A percentile compares a stretch with the other conserved stretches of the same genome.
These are phyloP conservation scores for Kitagawia praeruptora DNA, from an alignment of 129 eudicot genomes.

Conservation along the genomic window DNA sequence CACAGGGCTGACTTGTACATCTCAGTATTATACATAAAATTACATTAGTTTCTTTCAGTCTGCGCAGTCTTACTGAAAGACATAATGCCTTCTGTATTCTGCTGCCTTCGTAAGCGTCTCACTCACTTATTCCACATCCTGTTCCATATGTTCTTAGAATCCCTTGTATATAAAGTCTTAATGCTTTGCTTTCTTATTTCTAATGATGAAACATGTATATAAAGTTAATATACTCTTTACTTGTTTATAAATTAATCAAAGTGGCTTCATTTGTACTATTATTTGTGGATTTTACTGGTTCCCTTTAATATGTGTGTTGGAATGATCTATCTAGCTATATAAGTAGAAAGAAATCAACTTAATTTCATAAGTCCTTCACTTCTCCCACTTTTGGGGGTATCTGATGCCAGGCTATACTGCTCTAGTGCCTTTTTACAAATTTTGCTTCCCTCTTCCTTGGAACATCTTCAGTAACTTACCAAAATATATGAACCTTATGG, in stretches of 20 bases:
- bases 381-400: not conserved
- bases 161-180: slow-evolving; percentile 21
- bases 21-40: slow-evolving; percentile 6
- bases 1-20: slow-evolving; percentile 20
- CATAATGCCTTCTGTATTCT: slow-evolving; percentile 13
- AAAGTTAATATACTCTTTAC: not conserved
- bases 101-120: slow-evolving; percentile 9
- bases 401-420: not conserved
- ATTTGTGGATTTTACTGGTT: not conserved
- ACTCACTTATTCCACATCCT: not conserved
- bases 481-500: not conserved
- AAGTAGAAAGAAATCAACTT: not conserved
- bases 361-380: not conserved
- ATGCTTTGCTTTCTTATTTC: slow-evolving; percentile 9
- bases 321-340: not conserved
- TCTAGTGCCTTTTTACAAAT: not conserved
- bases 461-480: not conserved
- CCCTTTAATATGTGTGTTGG: not conserved
- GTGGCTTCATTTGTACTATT: not conserved
- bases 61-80: not conserved
- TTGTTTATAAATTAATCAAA: slow-evolving; percentile 19
- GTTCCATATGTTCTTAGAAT: not conserved
- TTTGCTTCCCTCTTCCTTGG: not conserved
- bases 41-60: not conserved
- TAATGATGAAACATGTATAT: slow-evolving; percentile 15